Conservation (phyloP, 768 basidiomycete genomes). For the Amanita exitialis region DNA sequence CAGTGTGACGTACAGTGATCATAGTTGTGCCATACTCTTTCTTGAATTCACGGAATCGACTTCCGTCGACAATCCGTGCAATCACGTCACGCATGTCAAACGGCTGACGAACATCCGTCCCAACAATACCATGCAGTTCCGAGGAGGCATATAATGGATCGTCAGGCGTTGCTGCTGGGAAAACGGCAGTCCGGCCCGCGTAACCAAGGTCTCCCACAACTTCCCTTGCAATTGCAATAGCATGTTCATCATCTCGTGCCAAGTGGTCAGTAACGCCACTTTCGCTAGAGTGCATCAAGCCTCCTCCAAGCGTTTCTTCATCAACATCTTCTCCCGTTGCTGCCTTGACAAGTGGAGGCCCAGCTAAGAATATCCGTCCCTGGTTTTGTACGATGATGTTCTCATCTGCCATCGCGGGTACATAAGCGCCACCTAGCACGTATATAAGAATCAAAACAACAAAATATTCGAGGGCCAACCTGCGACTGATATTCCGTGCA, state of each 20-base stretch:
- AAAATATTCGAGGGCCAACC: slow-evolving; percentile 26
- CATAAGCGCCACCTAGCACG: slow-evolving; percentile 72
- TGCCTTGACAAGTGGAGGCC: slow-evolving; percentile 90
- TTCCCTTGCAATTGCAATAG: slow-evolving; percentile 66
- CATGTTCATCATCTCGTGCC: slow-evolving; percentile 79
- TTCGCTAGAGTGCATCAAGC: slow-evolving; percentile 84
- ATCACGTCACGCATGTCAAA: slow-evolving; percentile 96
- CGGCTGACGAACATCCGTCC: slow-evolving; percentile 76
- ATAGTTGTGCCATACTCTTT: slow-evolving; percentile 90
- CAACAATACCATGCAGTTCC: slow-evolving; percentile 87
- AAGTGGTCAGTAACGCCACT: slow-evolving; percentile 89
- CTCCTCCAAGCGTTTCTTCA: slow-evolving; percentile 86
- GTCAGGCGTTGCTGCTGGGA: slow-evolving; percentile 53
- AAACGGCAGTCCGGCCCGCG: slow-evolving; percentile 38
- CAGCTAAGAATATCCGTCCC: slow-evolving; percentile 89
- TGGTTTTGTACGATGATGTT: slow-evolving; percentile 87
- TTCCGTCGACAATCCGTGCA: slow-evolving; percentile 85
- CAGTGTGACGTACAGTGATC: slow-evolving; percentile 56
- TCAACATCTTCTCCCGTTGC: slow-evolving; percentile 91
- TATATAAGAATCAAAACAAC: neutral
- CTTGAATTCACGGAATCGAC: slow-evolving; percentile 91
- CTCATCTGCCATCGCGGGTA: slow-evolving; percentile 95
- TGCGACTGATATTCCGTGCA: slow-evolving; percentile 92
- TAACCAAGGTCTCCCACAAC: slow-evolving; percentile 72
- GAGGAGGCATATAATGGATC: slow-evolving; percentile 69